Percentiles rank a stretch among this genome's conserved stretches.
Conservation (phyloP, 345 rosid species). For the Aethionema arabicum region DNA sequence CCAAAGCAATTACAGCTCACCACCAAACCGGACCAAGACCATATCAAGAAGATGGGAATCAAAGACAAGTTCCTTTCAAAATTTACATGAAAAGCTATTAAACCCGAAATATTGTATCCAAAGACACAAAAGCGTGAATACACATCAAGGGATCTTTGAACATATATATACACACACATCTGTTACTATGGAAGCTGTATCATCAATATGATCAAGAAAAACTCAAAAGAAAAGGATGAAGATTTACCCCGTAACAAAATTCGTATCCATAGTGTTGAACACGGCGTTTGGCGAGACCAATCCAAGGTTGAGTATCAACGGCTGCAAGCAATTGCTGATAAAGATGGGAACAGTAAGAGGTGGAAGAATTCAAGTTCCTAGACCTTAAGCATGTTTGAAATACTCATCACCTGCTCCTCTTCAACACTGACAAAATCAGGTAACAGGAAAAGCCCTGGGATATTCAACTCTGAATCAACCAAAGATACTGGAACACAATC, state of each 20-base stretch:
- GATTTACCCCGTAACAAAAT: slow-evolving; percentile 65
- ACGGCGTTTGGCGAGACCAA: slow-evolving; percentile 73
- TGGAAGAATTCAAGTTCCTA: slow-evolving; percentile 13
- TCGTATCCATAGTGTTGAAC: slow-evolving; percentile 97
- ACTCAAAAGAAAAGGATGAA: no score
- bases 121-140: background rate
- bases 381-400: slow-evolving; percentile 1
- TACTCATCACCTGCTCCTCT: slow-evolving; percentile 65
- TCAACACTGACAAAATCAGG: slow-evolving; percentile 58
- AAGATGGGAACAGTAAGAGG: slow-evolving; percentile 10
- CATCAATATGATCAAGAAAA: no score
- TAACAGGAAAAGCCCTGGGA: slow-evolving; percentile 72
- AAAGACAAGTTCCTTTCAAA: no score
- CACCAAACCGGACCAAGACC: no score
- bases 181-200: no score
- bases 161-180: no score
- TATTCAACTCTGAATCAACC: slow-evolving; percentile 61
- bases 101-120: background rate
- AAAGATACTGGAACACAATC: slow-evolving; percentile 52
- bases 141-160: slow-evolving; percentile 11
- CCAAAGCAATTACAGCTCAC: background rate
- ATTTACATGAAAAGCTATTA: no score
- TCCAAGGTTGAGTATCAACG: slow-evolving; percentile 78
- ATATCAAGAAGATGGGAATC: no score
- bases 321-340: slow-evolving; percentile 75